Percentiles rank a stretch among this genome's conserved stretches.
Conservation (phyloP, 78 protist species). For the Salpingoeca rosetta region DNA sequence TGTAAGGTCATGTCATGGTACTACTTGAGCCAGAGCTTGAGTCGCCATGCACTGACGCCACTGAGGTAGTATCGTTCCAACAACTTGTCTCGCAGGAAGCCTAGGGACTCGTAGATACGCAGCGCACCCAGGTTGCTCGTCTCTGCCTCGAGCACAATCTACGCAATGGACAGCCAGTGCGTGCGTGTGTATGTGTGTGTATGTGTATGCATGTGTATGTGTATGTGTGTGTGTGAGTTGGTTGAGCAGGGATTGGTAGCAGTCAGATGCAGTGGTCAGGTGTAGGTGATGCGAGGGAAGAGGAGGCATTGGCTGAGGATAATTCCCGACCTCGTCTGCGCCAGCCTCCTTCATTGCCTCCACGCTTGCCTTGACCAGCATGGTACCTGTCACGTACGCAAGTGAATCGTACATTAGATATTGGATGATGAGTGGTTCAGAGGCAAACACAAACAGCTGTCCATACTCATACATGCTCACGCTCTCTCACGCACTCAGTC, state of each 20-base stretch:
- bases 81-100: constrained; percentile 72
- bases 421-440: too few species aligned
- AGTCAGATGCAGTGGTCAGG: not conserved
- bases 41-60: constrained; percentile 46
- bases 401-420: too few species aligned
- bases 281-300: not conserved
- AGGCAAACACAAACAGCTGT: too few species aligned
- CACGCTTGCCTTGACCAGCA: too few species aligned
- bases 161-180: too few species aligned
- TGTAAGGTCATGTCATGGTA: too few species aligned
- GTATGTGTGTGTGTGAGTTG: not conserved
- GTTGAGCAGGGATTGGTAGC: not conserved
- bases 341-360: not conserved
- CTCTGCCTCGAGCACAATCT: constrained; percentile 75
- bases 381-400: too few species aligned
- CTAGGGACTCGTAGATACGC: constrained; percentile 64
- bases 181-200: not conserved
- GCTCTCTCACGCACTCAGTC: not conserved
- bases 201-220: too few species aligned
- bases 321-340: not conserved
- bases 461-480: too few species aligned
- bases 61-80: constrained; percentile 57
- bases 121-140: constrained; percentile 66
- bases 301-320: not conserved
- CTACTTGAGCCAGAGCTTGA: constrained; percentile 40